Percentiles rank a stretch among this genome's conserved stretches.
These are phyloP conservation scores for Aureococcus anophagefferens DNA, from an alignment of 108 stramenopile genomes.

Conservation along the genomic window DNA sequence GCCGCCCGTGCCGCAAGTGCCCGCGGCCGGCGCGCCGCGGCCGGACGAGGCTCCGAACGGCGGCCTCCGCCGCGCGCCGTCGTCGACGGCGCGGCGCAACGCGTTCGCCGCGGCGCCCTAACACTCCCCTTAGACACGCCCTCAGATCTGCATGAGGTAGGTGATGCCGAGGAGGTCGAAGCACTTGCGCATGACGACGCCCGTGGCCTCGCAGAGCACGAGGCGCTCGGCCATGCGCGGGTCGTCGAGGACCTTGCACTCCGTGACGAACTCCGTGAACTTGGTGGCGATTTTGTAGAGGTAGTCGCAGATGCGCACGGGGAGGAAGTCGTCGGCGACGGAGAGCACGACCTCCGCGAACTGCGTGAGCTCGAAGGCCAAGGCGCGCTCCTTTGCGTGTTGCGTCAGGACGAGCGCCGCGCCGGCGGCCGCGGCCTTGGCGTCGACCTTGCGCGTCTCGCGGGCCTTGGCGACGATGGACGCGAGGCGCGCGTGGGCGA, in stretches of 20 bases:
- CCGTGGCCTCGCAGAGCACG: slow-evolving; percentile 80
- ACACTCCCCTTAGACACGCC: too few species aligned
- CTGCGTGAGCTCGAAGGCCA: slow-evolving; percentile 70
- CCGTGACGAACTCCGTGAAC: slow-evolving; percentile 85
- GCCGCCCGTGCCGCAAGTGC: too few species aligned
- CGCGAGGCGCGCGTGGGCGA: slow-evolving; percentile 90
- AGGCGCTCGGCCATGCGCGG: slow-evolving; percentile 81
- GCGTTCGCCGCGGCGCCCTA: too few species aligned
- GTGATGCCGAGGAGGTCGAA: slow-evolving; percentile 45
- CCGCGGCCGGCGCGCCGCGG: too few species aligned
- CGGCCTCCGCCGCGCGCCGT: too few species aligned
- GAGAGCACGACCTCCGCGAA: slow-evolving; percentile 71
- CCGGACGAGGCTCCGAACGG: too few species aligned
- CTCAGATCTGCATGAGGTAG: slow-evolving; percentile 36
- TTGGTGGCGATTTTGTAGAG: slow-evolving; percentile 77
- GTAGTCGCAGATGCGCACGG: slow-evolving; percentile 91
- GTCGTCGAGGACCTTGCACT: slow-evolving; percentile 80
- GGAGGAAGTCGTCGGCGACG: slow-evolving; percentile 69
- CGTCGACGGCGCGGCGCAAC: too few species aligned
- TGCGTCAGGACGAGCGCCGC: slow-evolving; percentile 37
- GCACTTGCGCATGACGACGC: slow-evolving; percentile 56
- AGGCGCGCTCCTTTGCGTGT: slow-evolving; percentile 80
- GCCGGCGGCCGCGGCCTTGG: slow-evolving; percentile 53
- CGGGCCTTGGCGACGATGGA: slow-evolving; percentile 86
- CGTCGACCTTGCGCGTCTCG: slow-evolving; percentile 59